Conservation (phyloP, 129 eudicot genomes). For the Helianthus tuberosus region DNA sequence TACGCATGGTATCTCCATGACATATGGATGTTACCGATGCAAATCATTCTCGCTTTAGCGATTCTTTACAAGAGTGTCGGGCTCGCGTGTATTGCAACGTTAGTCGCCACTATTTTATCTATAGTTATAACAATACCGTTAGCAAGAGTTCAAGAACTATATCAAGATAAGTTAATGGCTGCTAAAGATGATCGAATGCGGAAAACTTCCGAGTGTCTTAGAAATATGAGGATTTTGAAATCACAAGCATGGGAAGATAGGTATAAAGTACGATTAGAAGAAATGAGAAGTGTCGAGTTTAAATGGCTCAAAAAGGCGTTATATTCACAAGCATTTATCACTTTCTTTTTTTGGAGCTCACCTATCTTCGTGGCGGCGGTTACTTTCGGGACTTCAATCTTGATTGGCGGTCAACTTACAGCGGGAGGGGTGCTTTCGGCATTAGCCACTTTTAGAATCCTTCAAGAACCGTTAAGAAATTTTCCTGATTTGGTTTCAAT, state of each 20-base stretch:
- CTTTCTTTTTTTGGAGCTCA: constrained; percentile 92
- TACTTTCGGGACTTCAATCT: constrained; percentile 75
- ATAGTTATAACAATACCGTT: constrained; percentile 78
- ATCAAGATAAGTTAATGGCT: constrained; percentile 83
- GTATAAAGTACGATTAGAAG: constrained; percentile 60
- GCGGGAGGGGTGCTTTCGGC: constrained; percentile 92
- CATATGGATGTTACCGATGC: constrained; percentile 92
- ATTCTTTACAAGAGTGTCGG: constrained; percentile 86
- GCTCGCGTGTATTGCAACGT: constrained; percentile 69
- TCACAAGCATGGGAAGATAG: constrained; percentile 95
- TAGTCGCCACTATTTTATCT: constrained; percentile 76
- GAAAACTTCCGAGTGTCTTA: constrained; percentile 79
- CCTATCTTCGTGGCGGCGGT: constrained; percentile 88
- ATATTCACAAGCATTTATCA: constrained; percentile 86
- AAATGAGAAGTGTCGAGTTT: constrained; percentile 73
- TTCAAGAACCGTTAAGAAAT: constrained; percentile 89
- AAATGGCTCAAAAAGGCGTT: constrained; percentile 82
- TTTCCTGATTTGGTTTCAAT: constrained; percentile 89
- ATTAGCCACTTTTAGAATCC: constrained; percentile 87
- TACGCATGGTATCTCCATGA: constrained; percentile 91
- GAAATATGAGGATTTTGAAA: constrained; percentile 87
- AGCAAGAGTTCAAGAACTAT: constrained; percentile 79
- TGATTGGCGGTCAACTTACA: constrained; percentile 76
- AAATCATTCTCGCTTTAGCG: constrained; percentile 73
- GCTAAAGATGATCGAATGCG: constrained; percentile 95